Evolutionary conservation across 1,284 basidiomycete genomes (phyloP).

Genomic region (Heterobasidion occidentale): DNA sequence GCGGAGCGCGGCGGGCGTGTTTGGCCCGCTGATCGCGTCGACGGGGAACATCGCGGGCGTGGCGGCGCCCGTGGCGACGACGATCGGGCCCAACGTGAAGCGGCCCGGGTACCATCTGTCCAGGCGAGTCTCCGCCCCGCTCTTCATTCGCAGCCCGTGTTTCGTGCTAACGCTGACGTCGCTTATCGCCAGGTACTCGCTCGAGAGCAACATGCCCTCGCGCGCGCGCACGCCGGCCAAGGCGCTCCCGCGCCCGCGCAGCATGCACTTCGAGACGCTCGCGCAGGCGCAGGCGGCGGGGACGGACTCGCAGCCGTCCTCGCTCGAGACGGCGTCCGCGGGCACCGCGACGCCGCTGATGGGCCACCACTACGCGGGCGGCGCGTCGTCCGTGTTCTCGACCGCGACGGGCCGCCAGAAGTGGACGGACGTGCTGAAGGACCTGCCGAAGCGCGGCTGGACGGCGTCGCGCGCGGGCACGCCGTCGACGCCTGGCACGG

Average conservation of each 20-base stretch:
- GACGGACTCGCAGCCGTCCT: neutral
- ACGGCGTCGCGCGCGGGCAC: slow-evolving; percentile 15
- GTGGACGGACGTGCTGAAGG: slow-evolving; percentile 26
- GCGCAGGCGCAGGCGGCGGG: neutral
- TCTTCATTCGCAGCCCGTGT: neutral
- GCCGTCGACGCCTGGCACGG: slow-evolving; percentile 17
- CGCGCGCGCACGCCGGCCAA: neutral
- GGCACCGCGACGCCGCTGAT: slow-evolving; percentile 6
- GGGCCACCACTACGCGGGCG: no score
- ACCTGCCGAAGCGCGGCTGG: slow-evolving; percentile 22
- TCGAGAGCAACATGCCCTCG: slow-evolving; percentile 14
- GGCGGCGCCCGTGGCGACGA: slow-evolving; percentile 46
- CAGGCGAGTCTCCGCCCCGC: slow-evolving; percentile 29
- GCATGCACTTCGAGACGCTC: neutral
- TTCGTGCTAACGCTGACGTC: neutral
- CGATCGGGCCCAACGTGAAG: slow-evolving; percentile 59
- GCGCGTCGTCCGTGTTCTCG: no score
- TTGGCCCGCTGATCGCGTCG: slow-evolving; percentile 68
- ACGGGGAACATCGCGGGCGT: slow-evolving; percentile 57
- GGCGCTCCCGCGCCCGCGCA: neutral
- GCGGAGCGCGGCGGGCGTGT: slow-evolving; percentile 55
- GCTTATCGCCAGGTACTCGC: slow-evolving; percentile 15
- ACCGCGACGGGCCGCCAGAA: slow-evolving; percentile 7
- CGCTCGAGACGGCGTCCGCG: neutral
- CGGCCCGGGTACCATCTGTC: slow-evolving; percentile 63